Base-by-base conservation (phyloP, 2,329 filamentous ascomycete genomes). In the Verticillium tricorpus region DNA sequence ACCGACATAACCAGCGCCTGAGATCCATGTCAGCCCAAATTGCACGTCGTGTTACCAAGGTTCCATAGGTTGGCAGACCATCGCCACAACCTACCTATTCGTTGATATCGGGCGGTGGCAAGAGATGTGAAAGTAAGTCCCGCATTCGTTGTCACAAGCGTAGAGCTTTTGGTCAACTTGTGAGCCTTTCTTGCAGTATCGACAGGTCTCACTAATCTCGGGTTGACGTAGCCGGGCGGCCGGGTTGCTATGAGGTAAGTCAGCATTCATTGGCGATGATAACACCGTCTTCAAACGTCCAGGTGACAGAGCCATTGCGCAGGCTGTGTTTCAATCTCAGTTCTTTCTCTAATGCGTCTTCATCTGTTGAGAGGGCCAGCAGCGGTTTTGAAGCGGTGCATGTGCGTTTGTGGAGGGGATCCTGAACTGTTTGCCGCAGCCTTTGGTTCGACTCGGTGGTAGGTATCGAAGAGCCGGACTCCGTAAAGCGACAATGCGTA, bases 271-370 rank as follows among this genome's bases (percentile, higher is more conserved):
- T 4, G 11, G 22, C 12, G 5, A 19, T 9, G 9, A 9, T 4
- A 12, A 52, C 5, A 5, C 19, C 22, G 19, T 22, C 45, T 14
- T 25, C 34, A 4, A 35, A 14, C 11, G 9, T 35, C 9, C 9
- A 19, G 19, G n/a, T 7, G 19, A 52, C n/a, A 12, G 19, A 9
- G 11, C 28, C 8, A 12, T 9, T 9, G 45, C 12, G n/a, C 19
- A 14, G 19, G 19, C 8, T 52, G 45, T 28, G 63, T 54, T 62
- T 66, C 63, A 65, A 68, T 67, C 81, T 91, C 88, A 90, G 88
- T 83, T 90, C 87, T 91, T 90, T 82, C 72, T 74, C 74, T 69
- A 70, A 70, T 74, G 70, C 28, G 73, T 78, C 82, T 73, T 85
- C 80, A 85, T 73, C 65, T 78, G 76, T 72, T 74, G 71, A n/a